These are phyloP conservation scores for Boechera divaricarpa DNA, from an alignment of 345 rosid species.

Conservation along the genomic window DNA sequence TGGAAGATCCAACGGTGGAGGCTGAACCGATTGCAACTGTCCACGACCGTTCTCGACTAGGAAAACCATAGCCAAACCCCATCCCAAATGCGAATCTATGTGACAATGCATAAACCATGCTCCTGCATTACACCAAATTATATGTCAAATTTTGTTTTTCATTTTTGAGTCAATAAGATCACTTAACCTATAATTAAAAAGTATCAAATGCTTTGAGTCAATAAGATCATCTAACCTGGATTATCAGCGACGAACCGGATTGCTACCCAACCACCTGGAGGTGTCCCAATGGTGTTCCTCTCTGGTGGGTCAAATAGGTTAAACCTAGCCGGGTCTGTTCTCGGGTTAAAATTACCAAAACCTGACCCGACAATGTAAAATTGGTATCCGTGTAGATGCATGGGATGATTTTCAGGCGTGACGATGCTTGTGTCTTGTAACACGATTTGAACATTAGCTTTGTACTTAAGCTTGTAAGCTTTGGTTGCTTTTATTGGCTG, in stretches of 20 bases:
- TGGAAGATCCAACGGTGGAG: constrained; percentile 92
- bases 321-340: constrained; percentile 68
- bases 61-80: constrained; percentile 74
- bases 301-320: constrained; percentile 81
- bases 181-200: background rate
- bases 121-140: constrained; percentile 46
- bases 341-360: constrained; percentile 75
- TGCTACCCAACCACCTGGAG: constrained; percentile 94
- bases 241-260: constrained; percentile 79
- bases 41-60: constrained; percentile 85
- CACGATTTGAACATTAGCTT: constrained; percentile 69
- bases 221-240: constrained; percentile 60
- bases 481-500: constrained; percentile 71
- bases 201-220: background rate
- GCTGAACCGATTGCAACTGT: constrained; percentile 67
- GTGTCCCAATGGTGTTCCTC: constrained; percentile 83
- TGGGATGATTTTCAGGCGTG: constrained; percentile 80
- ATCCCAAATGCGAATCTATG: constrained; percentile 64
- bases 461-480: constrained; percentile 73
- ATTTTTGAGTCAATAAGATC: background rate
- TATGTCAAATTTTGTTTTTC: constrained; percentile 14
- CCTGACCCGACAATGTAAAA: constrained; percentile 80
- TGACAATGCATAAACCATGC: constrained; percentile 50
- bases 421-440: constrained; percentile 86
- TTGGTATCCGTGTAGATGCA: constrained; percentile 88